Evolutionary conservation across 2,329 filamentous ascomycete genomes (phyloP).

Genomic region (Cercospora beticola): DNA sequence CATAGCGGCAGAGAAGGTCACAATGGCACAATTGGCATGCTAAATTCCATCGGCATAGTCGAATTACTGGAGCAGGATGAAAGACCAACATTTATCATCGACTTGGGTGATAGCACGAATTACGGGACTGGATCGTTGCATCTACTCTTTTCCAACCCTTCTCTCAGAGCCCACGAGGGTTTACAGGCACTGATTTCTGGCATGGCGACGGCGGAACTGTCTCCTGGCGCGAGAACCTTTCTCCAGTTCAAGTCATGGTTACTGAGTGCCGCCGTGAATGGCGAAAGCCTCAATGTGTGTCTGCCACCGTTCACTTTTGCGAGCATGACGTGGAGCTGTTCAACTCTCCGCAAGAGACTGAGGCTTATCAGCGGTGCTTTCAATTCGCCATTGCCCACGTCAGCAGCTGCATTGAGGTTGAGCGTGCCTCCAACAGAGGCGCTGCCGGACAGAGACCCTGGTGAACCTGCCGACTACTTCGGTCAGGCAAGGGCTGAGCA

Average conservation of each 20-base stretch:
- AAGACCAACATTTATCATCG: conserved; percentile 73
- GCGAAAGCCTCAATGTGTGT: conserved; percentile 54
- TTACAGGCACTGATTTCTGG: conserved; percentile 59
- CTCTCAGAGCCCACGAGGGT: conserved; percentile 59
- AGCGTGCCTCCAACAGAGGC: conserved; percentile 21
- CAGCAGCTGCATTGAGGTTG: conserved; percentile 31
- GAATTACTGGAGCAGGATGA: conserved; percentile 76
- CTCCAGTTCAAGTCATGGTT: conserved; percentile 69
- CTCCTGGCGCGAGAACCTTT: conserved; percentile 51
- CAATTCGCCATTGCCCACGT: conserved; percentile 23
- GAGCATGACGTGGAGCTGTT: conserved; percentile 68
- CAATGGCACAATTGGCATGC: conserved; percentile 42
- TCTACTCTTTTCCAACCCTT: conserved; percentile 67
- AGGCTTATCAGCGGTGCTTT: conserved; percentile 63
- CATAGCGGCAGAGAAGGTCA: conserved; percentile 21
- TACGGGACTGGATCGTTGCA: conserved; percentile 55
- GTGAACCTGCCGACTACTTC: conserved; percentile 35
- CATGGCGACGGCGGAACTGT: conserved; percentile 42
- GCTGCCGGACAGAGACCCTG: conserved; percentile 3
- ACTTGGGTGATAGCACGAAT: conserved; percentile 61
- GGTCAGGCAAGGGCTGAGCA: conserved; percentile 17
- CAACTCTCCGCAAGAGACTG: conserved; percentile 66
- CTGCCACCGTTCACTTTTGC: conserved; percentile 61
- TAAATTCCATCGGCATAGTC: conserved; percentile 65
- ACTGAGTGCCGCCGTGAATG: conserved; percentile 55